Conservation (phyloP, 1,284 basidiomycete genomes). For the Sporisorium sorghi region DNA sequence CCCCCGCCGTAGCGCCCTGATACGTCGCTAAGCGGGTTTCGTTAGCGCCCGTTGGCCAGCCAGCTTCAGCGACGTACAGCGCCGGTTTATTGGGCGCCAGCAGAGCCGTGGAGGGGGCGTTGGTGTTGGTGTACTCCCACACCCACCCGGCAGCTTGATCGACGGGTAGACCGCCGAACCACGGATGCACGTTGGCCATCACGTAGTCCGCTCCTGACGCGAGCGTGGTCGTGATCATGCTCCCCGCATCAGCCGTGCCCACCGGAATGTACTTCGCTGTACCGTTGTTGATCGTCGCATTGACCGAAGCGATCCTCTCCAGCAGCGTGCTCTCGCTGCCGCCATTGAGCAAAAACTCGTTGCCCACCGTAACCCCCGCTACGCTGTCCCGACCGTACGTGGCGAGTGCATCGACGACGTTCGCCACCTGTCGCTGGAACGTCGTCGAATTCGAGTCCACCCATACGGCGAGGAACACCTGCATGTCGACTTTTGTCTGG, state of each 20-base stretch:
- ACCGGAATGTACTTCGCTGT: constrained; percentile 75
- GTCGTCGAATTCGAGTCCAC: constrained; percentile 77
- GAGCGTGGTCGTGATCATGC: constrained; percentile 77
- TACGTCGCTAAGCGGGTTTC: constrained; percentile 36
- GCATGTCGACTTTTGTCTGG: constrained; percentile 87
- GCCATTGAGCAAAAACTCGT: constrained; percentile 66
- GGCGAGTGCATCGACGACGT: constrained; percentile 77
- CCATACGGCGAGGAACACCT: constrained; percentile 85
- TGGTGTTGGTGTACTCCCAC: constrained; percentile 76
- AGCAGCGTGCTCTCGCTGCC: constrained; percentile 72
- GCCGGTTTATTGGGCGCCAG: constrained; percentile 76
- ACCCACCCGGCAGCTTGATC: constrained; percentile 79
- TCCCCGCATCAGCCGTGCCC: constrained; percentile 89
- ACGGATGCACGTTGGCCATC: constrained; percentile 85
- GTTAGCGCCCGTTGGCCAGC: constrained; percentile 82
- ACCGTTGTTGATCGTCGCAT: constrained; percentile 73
- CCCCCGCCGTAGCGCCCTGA: constrained; percentile 48
- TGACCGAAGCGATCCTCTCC: constrained; percentile 75
- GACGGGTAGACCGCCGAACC: constrained; percentile 77
- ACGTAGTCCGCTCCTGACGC: constrained; percentile 76
- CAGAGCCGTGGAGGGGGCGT: constrained; percentile 69
- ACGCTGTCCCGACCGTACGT: constrained; percentile 84
- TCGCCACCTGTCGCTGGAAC: constrained; percentile 79
- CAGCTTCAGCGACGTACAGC: constrained; percentile 86
- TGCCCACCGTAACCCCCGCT: constrained; percentile 77